Base-by-base conservation (phyloP, 805 yeast species). In the Cyberlindnera suaveolens region DNA sequence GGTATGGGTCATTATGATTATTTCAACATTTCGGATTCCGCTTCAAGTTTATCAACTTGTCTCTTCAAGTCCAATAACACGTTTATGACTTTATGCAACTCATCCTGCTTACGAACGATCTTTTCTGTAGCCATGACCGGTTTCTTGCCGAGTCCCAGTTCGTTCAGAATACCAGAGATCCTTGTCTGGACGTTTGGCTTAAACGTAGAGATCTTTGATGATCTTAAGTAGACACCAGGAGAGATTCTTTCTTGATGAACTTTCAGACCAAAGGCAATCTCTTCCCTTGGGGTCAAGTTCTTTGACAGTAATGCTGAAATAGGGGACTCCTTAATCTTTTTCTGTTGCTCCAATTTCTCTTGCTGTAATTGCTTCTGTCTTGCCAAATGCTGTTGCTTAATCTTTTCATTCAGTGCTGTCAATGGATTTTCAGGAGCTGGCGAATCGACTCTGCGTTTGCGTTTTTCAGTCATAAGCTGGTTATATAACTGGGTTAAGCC, bases 61-160 rank as follows among this genome's bases (percentile, higher is more conserved):
- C 79, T 83, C 65, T 91, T 91, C 14, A 90, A 70, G 43, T 93
- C 98, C 43, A 90, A 68, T 49, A 91, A 67, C 2, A 82, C 74
- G 11, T 79, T 80, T 27, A 87, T 85, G 1, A 81, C 69, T 49
- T 81, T 80, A 39, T 85, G 71, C 41, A 93, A 64, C 44, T 78
- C 78, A 53, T 91, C 97, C 57, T 84, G 89, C 55, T 78, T 79
- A 6, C 80, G 72, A 63, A 87, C 77, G 1, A 90, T 88, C 41
- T 72, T 78, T 31, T 82, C 78, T 0, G 98, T 85, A 5, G 96
- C 91, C 82, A 93, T 82, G 2, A 82, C 81, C 1, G 98, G 98
- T 51, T 83, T 82, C 5, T 80, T 65, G 0, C 96, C 83, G 9
- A 93, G 64, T 3, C 82, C 89, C 46, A 93, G 64, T 57, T 93